Evolutionary conservation across 179 eudicot genomes (phyloP).

Genomic region (Gypsophila paniculata): DNA sequence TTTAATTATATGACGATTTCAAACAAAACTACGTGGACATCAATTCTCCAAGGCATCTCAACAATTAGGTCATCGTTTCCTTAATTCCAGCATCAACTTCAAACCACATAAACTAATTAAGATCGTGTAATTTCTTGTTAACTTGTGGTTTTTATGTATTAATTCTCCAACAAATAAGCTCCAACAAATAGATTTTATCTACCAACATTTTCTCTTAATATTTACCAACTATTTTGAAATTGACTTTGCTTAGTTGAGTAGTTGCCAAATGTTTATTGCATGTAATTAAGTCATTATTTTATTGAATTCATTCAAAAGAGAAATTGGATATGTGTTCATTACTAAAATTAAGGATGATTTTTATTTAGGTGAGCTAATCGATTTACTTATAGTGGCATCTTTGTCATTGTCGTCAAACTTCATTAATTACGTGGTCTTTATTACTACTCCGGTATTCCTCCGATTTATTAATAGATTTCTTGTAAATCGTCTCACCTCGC

Average conservation of each 20-base stretch:
- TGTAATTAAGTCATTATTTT: neutral
- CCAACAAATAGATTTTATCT: slow-evolving; percentile 10
- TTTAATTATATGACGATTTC: no score
- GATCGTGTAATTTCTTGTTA: no score
- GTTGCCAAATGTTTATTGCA: slow-evolving; percentile 13
- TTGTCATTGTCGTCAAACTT: neutral
- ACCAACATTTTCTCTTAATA: slow-evolving; percentile 19
- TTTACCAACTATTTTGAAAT: slow-evolving; percentile 23
- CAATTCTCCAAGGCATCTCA: neutral
- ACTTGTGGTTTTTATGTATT: neutral
- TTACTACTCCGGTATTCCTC: no score
- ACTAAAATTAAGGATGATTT: slow-evolving; percentile 2
- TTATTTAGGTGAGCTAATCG: slow-evolving; percentile 33
- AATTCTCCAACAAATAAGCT: neutral
- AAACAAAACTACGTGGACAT: no score
- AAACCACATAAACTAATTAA: neutral
- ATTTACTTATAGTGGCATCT: slow-evolving; percentile 14
- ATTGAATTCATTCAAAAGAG: neutral
- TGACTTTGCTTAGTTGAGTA: slow-evolving; percentile 20
- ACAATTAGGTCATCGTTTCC: neutral
- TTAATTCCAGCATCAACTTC: slow-evolving; percentile 6
- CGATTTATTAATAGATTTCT: no score
- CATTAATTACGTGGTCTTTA: neutral
- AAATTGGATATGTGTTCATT: slow-evolving; percentile 18
- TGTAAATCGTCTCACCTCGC: no score